Evolutionary conservation across 2,329 filamentous ascomycete species (phyloP).

Genomic region (Fusarium tricinctum): DNA sequence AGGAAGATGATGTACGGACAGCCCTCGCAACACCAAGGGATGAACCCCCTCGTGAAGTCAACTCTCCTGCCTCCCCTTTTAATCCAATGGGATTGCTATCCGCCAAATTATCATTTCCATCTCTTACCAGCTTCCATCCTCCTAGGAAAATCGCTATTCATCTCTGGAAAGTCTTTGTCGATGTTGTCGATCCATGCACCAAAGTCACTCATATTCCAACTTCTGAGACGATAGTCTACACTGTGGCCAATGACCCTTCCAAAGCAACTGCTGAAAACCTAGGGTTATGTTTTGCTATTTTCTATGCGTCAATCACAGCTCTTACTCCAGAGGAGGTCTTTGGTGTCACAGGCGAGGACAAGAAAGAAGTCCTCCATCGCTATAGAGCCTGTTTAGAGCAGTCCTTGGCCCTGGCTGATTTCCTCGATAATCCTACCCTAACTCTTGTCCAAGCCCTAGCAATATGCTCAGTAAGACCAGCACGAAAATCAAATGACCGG

Average conservation of each 20-base stretch:
- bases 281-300: slow-evolving; percentile 64
- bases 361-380: slow-evolving; percentile 42
- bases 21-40: slow-evolving; percentile 41
- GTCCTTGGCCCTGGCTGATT: slow-evolving; percentile 56
- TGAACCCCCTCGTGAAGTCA: background rate
- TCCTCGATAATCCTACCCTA: slow-evolving; percentile 58
- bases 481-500: background rate
- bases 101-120: slow-evolving; percentile 30
- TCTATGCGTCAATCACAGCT: slow-evolving; percentile 61
- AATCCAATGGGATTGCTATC: slow-evolving; percentile 55
- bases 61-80: slow-evolving; percentile 46
- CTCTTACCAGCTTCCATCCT: slow-evolving; percentile 45
- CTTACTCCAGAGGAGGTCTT: slow-evolving; percentile 57
- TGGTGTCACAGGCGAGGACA: slow-evolving; percentile 43
- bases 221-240: slow-evolving; percentile 53
- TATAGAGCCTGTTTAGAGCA: slow-evolving; percentile 57
- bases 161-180: slow-evolving; percentile 52
- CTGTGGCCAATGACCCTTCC: slow-evolving; percentile 50
- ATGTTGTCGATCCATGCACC: slow-evolving; percentile 50
- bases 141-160: slow-evolving; percentile 47
- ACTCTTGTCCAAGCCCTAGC: slow-evolving; percentile 54
- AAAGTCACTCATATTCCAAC: slow-evolving; percentile 52
- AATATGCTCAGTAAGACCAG: slow-evolving; percentile 55
- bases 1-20: slow-evolving; percentile 48
- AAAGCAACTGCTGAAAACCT: slow-evolving; percentile 47